phyloP scores from a whole-genome alignment of 116 monocot species.

The Zostera marina region DNA sequence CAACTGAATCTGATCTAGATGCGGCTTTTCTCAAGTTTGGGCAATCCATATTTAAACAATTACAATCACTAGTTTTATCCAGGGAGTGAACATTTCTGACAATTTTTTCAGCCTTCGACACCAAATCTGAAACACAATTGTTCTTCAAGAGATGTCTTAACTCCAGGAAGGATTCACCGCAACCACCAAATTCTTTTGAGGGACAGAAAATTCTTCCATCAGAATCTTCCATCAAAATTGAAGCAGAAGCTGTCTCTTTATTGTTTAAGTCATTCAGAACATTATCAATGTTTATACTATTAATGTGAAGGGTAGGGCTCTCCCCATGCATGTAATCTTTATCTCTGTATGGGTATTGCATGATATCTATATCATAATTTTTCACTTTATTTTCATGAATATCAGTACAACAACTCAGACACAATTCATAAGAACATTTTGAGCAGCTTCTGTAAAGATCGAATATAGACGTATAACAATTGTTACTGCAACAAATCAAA shows the following conservation, averaged over 20 bases:
- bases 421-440: constrained; percentile 32
- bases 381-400: constrained; percentile 23
- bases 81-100: neutral
- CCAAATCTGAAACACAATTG: constrained; percentile 13
- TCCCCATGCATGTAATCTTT: constrained; percentile 22
- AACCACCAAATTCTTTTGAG: constrained; percentile 25
- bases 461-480: constrained; percentile 39
- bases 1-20: constrained; percentile 19
- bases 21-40: constrained; percentile 18
- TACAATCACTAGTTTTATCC: constrained; percentile 2
- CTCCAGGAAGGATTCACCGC: constrained; percentile 28
- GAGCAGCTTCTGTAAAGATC: constrained; percentile 48
- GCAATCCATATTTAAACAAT: constrained; percentile 12
- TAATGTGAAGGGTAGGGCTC: neutral
- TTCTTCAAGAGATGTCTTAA: constrained; percentile 24
- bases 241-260: neutral
- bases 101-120: constrained; percentile 10
- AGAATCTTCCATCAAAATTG: constrained; percentile 20
- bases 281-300: neutral
- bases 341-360: constrained; percentile 9
- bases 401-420: constrained; percentile 39
- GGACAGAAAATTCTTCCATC: constrained; percentile 32
- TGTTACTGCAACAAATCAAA: constrained; percentile 22
- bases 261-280: neutral
- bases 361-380: constrained; percentile 1